Base-by-base conservation (phyloP, 75 land plant species). In the Pinus albicaulis region DNA sequence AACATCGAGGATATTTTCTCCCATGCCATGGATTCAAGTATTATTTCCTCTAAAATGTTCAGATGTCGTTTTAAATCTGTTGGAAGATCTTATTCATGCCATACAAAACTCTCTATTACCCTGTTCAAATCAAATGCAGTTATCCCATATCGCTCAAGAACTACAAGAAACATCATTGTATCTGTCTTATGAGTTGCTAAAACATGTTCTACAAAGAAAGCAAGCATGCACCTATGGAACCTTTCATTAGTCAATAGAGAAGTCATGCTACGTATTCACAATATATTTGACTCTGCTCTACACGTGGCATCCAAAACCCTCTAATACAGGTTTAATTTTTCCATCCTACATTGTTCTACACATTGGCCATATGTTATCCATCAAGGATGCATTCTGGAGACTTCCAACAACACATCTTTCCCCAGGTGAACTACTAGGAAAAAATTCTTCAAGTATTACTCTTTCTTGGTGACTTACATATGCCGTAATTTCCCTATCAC, bases 11-110 rank as follows among this genome's bases (percentile, higher is more conserved):
- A 96, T 3, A 98, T 92, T 75, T 90, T 96, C 74, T 96, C 99
- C 99, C 99, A 96, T n/a, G 91, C 98, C 92, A 96, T 86, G 76
- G 93, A 90, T 80, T 96, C 99, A 68, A 96, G 85, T 22, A 96
- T 82, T 60, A 91, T 79, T 81, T 96, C 95, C 77, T 96, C 99
- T 78, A 96, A 81, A 10, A 90, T 87, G 82, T 96, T 96, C 36
- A 96, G 74, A 80, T 96, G 98, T 20, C 98, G 80, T 77, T 91
- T 94, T 57, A 96, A 84, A 80, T 96, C 99, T 55, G 98, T 86
- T 63, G 99, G 99, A 58, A 96, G 87, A 75, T 89, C 86, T 59
- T 92, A 98, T 73, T 96, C 98, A 71, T 96, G 93, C 79, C 99
- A 83, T 38, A 96, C 94, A 81, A 96, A 94, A 80, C 90, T 86